A percentile compares a stretch with the other conserved stretches of the same genome.
These are phyloP conservation scores for Mortierella sp. DNA, from an alignment of 371 early-diverging fungal genomes.

Conservation along the genomic window DNA sequence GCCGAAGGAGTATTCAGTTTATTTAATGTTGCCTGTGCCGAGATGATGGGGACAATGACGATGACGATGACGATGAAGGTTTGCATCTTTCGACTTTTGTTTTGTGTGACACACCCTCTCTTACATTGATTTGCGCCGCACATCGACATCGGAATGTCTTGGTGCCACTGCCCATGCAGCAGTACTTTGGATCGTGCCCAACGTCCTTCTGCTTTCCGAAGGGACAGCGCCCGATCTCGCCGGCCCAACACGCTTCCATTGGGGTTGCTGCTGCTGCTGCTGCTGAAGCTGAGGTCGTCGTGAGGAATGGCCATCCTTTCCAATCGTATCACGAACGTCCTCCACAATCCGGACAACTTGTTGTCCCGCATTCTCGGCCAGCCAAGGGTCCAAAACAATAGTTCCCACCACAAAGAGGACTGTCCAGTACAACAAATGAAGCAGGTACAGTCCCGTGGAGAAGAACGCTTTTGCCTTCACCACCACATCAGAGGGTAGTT, in stretches of 20 bases:
- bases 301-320: conserved; percentile 8
- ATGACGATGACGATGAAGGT: no score
- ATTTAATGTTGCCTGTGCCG: no score
- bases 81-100: no score
- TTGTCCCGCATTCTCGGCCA: conserved; percentile 54
- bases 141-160: not conserved
- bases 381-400: conserved; percentile 54
- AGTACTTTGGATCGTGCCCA: no score
- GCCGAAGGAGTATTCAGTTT: no score
- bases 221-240: no score
- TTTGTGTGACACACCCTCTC: not conserved
- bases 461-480: conserved; percentile 40
- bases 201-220: no score
- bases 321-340: conserved; percentile 33
- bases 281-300: not conserved
- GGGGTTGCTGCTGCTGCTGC: no score
- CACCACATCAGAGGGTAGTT: conserved; percentile 30
- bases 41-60: no score
- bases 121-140: conserved; percentile 27
- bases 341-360: conserved; percentile 56
- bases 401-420: conserved; percentile 54
- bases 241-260: no score
- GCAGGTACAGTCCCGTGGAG: conserved; percentile 43
- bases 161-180: no score
- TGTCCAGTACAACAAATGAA: conserved; percentile 57